A percentile compares a stretch with the other conserved stretches of the same genome.
Conservation (phyloP, 169 alveolate genomes). For the Plasmodium coatneyi region DNA sequence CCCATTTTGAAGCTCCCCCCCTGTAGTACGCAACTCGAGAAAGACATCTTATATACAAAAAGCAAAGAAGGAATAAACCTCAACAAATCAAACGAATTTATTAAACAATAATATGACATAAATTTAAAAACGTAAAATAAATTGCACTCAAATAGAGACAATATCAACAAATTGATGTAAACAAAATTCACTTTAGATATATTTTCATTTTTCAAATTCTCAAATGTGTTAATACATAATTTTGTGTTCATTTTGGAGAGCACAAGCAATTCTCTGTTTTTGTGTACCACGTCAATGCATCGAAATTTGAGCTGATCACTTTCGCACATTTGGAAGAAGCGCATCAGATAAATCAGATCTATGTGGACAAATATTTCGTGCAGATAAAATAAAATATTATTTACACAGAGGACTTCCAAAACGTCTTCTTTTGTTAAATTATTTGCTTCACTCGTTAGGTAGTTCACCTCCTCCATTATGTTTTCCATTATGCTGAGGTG, state of each 20-base stretch:
- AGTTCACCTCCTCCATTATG: constrained; percentile 42
- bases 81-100: constrained; percentile 49
- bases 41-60: constrained; percentile 42
- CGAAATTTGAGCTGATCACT: background rate
- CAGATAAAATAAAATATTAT: constrained; percentile 70
- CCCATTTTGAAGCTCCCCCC: background rate
- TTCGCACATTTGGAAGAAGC: constrained; percentile 49
- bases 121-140: constrained; percentile 73
- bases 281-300: constrained; percentile 11
- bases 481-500: constrained; percentile 6
- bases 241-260: constrained; percentile 27
- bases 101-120: constrained; percentile 60
- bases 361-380: constrained; percentile 48
- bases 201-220: constrained; percentile 49
- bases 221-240: constrained; percentile 54
- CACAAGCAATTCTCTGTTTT: constrained; percentile 4
- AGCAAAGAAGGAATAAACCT: constrained; percentile 55
- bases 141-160: constrained; percentile 65
- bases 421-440: constrained; percentile 58
- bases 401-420: constrained; percentile 36
- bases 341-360: constrained; percentile 57
- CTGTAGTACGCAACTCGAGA: constrained; percentile 1
- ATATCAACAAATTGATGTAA: constrained; percentile 51
- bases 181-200: constrained; percentile 68
- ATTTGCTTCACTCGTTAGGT: constrained; percentile 26